Evolutionary conservation across 495 filamentous ascomycete genomes (phyloP).

Genomic region (Delitschia confertaspora): DNA sequence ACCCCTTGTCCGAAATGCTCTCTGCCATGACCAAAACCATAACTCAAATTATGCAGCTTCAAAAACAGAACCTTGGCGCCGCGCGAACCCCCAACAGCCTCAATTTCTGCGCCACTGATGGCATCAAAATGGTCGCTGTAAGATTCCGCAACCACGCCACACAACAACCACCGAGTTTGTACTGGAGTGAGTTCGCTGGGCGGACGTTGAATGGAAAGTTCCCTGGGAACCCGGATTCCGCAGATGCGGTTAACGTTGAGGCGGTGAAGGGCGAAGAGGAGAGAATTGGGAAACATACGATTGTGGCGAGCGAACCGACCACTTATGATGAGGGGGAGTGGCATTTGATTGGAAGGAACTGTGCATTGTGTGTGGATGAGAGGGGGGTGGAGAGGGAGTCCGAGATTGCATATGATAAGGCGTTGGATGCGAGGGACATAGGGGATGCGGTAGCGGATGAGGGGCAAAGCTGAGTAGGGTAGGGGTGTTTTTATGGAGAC

Average conservation of each 20-base stretch:
- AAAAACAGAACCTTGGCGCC: slow-evolving; percentile 33
- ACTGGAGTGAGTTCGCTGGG: slow-evolving; percentile 42
- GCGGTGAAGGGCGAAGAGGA: slow-evolving; percentile 29
- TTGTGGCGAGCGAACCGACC: slow-evolving; percentile 44
- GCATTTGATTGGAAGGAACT: slow-evolving; percentile 41
- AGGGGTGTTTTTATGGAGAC: too few species aligned
- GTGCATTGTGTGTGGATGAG: slow-evolving; percentile 28
- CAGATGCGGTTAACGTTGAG: slow-evolving; percentile 27
- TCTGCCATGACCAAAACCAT: slow-evolving; percentile 38
- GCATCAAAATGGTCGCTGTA: slow-evolving; percentile 35
- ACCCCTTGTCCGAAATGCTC: slow-evolving; percentile 35
- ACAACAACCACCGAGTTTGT: slow-evolving; percentile 42
- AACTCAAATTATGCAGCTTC: slow-evolving; percentile 36
- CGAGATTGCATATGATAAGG: slow-evolving; percentile 20
- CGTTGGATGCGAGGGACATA: slow-evolving; percentile 24
- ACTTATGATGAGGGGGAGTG: slow-evolving; percentile 42
- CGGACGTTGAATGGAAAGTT: slow-evolving; percentile 42
- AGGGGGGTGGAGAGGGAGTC: slow-evolving; percentile 26
- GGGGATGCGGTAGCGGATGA: not conserved
- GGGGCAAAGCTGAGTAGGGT: too few species aligned
- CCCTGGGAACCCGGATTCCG: slow-evolving; percentile 38
- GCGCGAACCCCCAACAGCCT: slow-evolving; percentile 27
- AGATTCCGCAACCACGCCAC: slow-evolving; percentile 42
- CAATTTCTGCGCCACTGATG: slow-evolving; percentile 29
- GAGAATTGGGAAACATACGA: slow-evolving; percentile 41